phyloP scores from a whole-genome alignment of 169 alveolate species.

The Cryptosporidium viatorum region DNA sequence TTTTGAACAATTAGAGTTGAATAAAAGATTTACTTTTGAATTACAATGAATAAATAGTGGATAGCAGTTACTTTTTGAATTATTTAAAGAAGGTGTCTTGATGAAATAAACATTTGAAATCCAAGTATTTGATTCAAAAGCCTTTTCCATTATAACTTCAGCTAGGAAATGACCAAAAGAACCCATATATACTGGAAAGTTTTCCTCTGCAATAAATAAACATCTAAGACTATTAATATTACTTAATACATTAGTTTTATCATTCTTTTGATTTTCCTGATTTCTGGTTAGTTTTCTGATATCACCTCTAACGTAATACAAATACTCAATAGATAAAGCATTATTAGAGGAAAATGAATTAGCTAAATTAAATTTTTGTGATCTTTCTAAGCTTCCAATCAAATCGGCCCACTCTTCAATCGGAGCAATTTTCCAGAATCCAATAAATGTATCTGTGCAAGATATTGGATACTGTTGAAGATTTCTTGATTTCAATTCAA shows the following conservation, averaged over 20 bases:
- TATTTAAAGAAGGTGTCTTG: conserved; percentile 9
- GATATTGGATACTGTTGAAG: not conserved
- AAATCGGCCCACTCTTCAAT: conserved; percentile 62
- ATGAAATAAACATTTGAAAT: not conserved
- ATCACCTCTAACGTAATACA: not conserved
- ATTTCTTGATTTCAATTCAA: conserved; percentile 2
- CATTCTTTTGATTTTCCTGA: not conserved
- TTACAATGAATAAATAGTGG: conserved; percentile 2
- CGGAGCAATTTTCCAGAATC: conserved; percentile 36
- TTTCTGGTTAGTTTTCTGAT: not conserved
- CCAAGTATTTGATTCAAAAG: conserved; percentile 33
- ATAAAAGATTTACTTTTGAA: not conserved
- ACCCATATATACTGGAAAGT: conserved; percentile 14
- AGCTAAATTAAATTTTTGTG: not conserved
- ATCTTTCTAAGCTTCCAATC: not conserved
- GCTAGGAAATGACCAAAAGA: conserved; percentile 34
- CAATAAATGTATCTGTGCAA: not conserved
- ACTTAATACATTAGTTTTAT: not conserved
- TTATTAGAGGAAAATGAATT: not conserved
- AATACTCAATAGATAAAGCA: conserved; percentile 6
- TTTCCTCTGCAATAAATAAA: not conserved
- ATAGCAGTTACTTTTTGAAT: not conserved
- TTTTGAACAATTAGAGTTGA: not conserved
- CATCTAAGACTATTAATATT: not conserved
- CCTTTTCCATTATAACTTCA: conserved; percentile 18